These are phyloP conservation scores for Heliosperma pusillum DNA, from an alignment of 148 eudicot species.

Conservation along the genomic window DNA sequence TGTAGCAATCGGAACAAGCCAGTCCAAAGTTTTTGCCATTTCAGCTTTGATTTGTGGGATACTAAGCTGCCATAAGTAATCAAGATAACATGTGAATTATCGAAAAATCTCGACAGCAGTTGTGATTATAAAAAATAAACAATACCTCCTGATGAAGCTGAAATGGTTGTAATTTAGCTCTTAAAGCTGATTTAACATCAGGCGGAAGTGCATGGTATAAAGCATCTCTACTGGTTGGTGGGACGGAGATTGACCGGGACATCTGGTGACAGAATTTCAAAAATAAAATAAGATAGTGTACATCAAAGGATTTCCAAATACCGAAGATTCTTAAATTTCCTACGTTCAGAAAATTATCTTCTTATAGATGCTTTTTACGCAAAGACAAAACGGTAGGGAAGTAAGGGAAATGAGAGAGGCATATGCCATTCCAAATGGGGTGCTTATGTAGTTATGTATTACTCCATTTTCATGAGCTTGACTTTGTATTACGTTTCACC, in stretches of 20 bases:
- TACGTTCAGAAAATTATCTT: background rate
- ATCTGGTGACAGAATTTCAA: slow-evolving; percentile 42
- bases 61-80: slow-evolving; percentile 50
- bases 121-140: background rate
- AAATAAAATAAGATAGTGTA: background rate
- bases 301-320: too few species aligned
- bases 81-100: background rate
- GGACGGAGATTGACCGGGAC: slow-evolving; percentile 80
- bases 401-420: too few species aligned
- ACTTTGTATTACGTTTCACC: too few species aligned
- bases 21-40: slow-evolving; percentile 95
- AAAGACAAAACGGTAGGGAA: too few species aligned
- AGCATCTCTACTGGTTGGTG: slow-evolving; percentile 87
- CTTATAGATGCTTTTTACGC: background rate
- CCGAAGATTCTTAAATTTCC: too few species aligned
- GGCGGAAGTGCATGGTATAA: slow-evolving; percentile 96
- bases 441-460: too few species aligned
- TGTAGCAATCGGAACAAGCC: slow-evolving; percentile 95
- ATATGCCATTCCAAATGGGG: too few species aligned
- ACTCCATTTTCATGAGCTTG: too few species aligned
- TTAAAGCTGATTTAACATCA: slow-evolving; percentile 63
- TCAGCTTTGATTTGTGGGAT: slow-evolving; percentile 82
- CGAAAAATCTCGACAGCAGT: too few species aligned
- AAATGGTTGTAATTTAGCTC: slow-evolving; percentile 67
- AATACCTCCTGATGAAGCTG: slow-evolving; percentile 76